phyloP scores from a whole-genome alignment of 2,329 filamentous ascomycete species.

The Dactylonectria macrodidyma region DNA sequence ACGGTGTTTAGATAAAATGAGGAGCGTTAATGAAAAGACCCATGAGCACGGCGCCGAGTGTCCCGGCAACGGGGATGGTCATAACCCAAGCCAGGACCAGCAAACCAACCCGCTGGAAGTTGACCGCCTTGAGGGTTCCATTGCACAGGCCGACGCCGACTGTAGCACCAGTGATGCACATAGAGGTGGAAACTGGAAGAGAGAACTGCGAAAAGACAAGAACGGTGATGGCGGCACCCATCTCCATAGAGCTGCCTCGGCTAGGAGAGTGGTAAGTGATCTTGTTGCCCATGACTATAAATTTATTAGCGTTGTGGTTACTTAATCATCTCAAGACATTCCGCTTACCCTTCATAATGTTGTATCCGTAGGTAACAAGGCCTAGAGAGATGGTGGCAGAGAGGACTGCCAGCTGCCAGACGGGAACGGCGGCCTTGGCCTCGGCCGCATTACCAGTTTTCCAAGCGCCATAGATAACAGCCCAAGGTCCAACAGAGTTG shows the following conservation, averaged over 20 bases:
- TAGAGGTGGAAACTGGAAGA: constrained; percentile 82
- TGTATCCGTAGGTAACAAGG: constrained; percentile 83
- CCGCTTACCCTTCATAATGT: constrained; percentile 82
- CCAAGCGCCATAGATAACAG: constrained; percentile 79
- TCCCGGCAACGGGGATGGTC: constrained; percentile 60
- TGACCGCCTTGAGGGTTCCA: constrained; percentile 79
- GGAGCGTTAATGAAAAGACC: constrained; percentile 58
- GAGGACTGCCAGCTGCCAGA: constrained; percentile 84
- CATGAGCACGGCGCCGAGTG: constrained; percentile 59
- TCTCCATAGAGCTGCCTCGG: constrained; percentile 80
- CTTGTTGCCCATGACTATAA: constrained; percentile 83
- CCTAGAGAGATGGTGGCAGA: constrained; percentile 75
- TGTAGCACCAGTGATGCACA: constrained; percentile 86
- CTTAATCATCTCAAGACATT: background rate
- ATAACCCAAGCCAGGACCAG: constrained; percentile 74
- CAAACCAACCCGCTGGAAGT: constrained; percentile 81
- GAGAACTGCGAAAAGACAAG: constrained; percentile 83
- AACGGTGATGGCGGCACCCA: constrained; percentile 84
- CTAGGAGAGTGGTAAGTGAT: constrained; percentile 78
- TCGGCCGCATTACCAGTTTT: constrained; percentile 72
- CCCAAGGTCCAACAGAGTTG: constrained; percentile 79
- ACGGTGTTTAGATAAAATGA: constrained; percentile 45
- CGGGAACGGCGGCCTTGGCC: constrained; percentile 76
- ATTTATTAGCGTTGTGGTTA: constrained; percentile 30
- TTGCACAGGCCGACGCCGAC: constrained; percentile 86